Evolutionary conservation across 306 rosid genomes (phyloP), one percentile per base, ranked within the genome.

Genomic region (Cicer chorassanicum): DNA sequence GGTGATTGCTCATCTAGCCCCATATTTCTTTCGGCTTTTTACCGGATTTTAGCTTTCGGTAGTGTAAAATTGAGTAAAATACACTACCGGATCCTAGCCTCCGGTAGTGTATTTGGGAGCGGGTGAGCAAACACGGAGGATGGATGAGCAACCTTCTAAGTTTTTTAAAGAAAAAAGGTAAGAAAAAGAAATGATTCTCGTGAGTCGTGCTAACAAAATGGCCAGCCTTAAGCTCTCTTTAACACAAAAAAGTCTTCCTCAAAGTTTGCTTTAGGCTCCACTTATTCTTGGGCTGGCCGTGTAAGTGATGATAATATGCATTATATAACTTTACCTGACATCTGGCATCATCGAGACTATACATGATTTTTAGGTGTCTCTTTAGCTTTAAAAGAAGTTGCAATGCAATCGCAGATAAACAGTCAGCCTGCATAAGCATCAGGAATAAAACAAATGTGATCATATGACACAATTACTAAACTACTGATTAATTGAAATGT

Each of bases 341-440:
- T 61, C 98, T 87, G 1, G 84, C 88, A 82, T 95, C 97, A 45
- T 95, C 83, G 48, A 95, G 87, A 87, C 92, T 78, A 74, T 92
- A 90, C 73, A 85, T 77, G 62, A 95, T 90, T 81, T 95, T 95
- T 18, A 95, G 90, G 80, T 95, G 97, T 75, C 98, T 95, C 87
- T 95, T 95, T 48, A 95, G 87, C 86, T 88, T 95, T 84, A 95
- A 77, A 74, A 95, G 98, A 79, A 95, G 96, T 85, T 95, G 99
- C 88, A 95, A 72, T 7, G 97, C 90, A 79, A 84, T 82, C 16
- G 97, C 98, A 0, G 91, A 82, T 44, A 92, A 82, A 80, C 98
- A 92, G 78, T 87, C 97, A 5, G 77, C 89, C 97, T 94, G 88
- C 79, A 72, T 40, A 70, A 73, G 73, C 74, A 78, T 75, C 43